Percentiles rank a stretch among this genome's conserved stretches.
Evolutionary conservation across 148 eudicot species (phyloP).

Genomic region (Camellia lanceoleosa): DNA sequence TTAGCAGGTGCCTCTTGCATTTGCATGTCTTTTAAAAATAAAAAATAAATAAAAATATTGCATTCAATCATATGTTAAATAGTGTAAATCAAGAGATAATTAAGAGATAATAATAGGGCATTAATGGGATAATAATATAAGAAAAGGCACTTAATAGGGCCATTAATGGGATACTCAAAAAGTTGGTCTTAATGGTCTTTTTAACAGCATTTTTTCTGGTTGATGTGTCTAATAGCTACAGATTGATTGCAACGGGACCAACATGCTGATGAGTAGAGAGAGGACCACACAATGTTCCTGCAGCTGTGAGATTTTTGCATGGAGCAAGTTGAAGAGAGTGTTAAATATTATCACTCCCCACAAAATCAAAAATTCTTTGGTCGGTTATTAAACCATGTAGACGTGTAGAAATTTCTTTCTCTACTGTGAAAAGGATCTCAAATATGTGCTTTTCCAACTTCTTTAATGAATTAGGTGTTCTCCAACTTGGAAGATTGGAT

Average conservation of each 20-base stretch:
- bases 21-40: no score
- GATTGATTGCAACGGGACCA: neutral
- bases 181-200: neutral
- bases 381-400: neutral
- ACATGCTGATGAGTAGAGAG: neutral
- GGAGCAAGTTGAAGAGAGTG: neutral
- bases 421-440: conserved; percentile 4
- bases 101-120: no score
- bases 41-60: no score
- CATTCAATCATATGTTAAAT: no score
- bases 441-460: neutral
- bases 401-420: neutral
- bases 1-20: no score
- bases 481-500: neutral
- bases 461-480: neutral
- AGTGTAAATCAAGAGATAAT: no score
- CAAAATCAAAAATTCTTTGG: neutral
- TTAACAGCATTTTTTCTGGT: neutral
- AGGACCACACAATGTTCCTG: conserved; percentile 10
- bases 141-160: no score
- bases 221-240: conserved; percentile 3
- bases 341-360: no score
- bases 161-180: neutral
- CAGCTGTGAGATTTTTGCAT: conserved; percentile 1
- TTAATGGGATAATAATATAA: no score